These are phyloP conservation scores for Lodderomyces orthopsilosis DNA, from an alignment of 1,139 yeast genomes.

Conservation along the genomic window DNA sequence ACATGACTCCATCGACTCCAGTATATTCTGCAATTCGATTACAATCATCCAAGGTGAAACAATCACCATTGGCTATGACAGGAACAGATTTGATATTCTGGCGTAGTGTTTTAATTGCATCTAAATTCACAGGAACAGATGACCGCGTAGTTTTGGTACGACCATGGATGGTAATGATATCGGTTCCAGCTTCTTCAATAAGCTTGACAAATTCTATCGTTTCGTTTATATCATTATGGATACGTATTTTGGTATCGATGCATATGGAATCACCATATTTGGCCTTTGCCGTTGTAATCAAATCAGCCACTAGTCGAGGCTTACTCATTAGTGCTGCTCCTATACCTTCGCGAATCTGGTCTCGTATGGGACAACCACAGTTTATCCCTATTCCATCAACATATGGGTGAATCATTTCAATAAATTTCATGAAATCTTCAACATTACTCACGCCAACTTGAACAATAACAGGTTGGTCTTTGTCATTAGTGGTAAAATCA, in stretches of 20 bases:
- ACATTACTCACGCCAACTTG: conserved; percentile 92
- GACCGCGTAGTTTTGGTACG: conserved; percentile 83
- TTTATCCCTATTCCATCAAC: conserved; percentile 94
- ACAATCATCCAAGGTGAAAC: conserved; percentile 67
- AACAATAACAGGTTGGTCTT: conserved; percentile 72
- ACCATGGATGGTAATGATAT: conserved; percentile 92
- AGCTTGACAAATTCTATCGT: conserved; percentile 70
- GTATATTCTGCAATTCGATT: conserved; percentile 58
- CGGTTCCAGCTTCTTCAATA: conserved; percentile 87
- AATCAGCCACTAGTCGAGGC: conserved; percentile 73
- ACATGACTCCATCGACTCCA: conserved; percentile 91
- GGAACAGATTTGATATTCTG: conserved; percentile 60
- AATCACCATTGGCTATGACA: conserved; percentile 95
- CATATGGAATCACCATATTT: conserved; percentile 68
- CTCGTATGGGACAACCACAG: conserved; percentile 97
- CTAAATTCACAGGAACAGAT: conserved; percentile 76
- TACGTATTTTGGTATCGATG: conserved; percentile 87
- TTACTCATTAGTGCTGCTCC: conserved; percentile 93
- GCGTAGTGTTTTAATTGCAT: conserved; percentile 71
- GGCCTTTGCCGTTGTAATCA: conserved; percentile 80
- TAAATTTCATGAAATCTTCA: conserved; percentile 77
- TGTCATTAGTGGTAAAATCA: conserved; percentile 76
- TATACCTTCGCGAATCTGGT: conserved; percentile 92
- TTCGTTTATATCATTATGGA: conserved; percentile 70
- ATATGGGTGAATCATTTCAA: conserved; percentile 83